A percentile compares a stretch with the other conserved stretches of the same genome.
These are phyloP conservation scores for Grosmannia penicillata DNA, from an alignment of 2,329 filamentous ascomycete genomes.

Conservation along the genomic window DNA sequence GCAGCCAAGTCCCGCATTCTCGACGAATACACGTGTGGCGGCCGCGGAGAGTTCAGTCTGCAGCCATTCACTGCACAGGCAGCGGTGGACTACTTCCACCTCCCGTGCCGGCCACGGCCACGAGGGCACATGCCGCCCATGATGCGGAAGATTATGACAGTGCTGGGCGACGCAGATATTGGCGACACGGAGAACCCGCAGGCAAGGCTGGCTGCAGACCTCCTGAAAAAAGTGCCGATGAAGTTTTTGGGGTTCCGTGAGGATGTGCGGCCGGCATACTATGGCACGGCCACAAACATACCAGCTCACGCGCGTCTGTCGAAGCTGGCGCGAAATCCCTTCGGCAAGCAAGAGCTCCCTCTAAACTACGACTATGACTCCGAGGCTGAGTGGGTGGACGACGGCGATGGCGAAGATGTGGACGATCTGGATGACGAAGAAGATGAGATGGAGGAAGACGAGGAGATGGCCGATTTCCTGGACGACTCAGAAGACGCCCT, in stretches of 20 bases:
- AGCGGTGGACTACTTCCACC: constrained; percentile 28
- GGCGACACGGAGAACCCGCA: constrained; percentile 26
- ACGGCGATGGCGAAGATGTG: constrained; percentile 56
- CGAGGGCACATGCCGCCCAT: constrained; percentile 19
- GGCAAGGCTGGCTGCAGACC: constrained; percentile 19
- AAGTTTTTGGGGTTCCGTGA: constrained; percentile 49
- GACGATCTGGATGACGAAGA: constrained; percentile 55
- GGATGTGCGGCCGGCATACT: constrained; percentile 56
- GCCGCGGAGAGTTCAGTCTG: constrained; percentile 27
- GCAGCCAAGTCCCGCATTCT: constrained; percentile 34
- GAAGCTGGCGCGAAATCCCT: constrained; percentile 38
- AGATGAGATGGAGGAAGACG: constrained; percentile 56
- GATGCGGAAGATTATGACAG: constrained; percentile 47
- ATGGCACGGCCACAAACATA: constrained; percentile 54
- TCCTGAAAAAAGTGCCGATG: constrained; percentile 40
- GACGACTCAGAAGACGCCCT: constrained; percentile 68
- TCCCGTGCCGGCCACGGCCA: constrained; percentile 19
- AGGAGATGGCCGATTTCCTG: constrained; percentile 80
- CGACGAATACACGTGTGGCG: constrained; percentile 34
- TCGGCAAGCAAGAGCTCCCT: constrained; percentile 36
- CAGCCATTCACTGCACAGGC: constrained; percentile 22
- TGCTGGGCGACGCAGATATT: constrained; percentile 14
- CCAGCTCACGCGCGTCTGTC: constrained; percentile 34
- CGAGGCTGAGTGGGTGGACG: constrained; percentile 72
- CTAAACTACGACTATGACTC: constrained; percentile 76